phyloP scores from a whole-genome alignment of 2,329 filamentous ascomycete species.

The Myrmaecium sp. region DNA sequence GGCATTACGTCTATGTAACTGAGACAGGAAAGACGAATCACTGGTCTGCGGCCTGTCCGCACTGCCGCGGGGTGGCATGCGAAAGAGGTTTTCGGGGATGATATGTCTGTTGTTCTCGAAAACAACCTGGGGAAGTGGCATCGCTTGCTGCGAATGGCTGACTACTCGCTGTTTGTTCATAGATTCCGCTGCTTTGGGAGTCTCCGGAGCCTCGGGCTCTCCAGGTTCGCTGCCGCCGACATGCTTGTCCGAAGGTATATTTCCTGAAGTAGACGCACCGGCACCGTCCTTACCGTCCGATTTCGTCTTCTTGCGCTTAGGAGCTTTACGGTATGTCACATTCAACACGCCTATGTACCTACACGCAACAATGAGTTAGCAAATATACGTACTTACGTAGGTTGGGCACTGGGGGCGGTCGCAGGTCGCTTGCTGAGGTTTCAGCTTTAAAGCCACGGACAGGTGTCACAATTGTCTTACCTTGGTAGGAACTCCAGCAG shows the following conservation, averaged over 20 bases:
- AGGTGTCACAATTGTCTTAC: slow-evolving; percentile 14
- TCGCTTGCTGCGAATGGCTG: slow-evolving; percentile 60
- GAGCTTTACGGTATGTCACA: slow-evolving; percentile 79
- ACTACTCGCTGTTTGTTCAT: slow-evolving; percentile 33
- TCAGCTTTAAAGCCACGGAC: slow-evolving; percentile 20
- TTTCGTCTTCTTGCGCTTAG: slow-evolving; percentile 38
- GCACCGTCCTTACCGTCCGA: slow-evolving; percentile 1
- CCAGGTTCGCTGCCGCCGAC: background rate
- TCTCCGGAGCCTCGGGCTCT: slow-evolving; percentile 1
- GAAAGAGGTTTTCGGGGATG: slow-evolving; percentile 68
- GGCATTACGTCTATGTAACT: slow-evolving; percentile 18
- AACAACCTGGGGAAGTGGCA: slow-evolving; percentile 72
- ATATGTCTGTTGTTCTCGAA: slow-evolving; percentile 92
- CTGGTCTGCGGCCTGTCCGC: slow-evolving; percentile 10
- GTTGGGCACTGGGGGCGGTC: background rate
- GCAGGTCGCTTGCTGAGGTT: slow-evolving; percentile 17
- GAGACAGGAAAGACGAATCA: slow-evolving; percentile 15
- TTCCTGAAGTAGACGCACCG: too few relatives aligned
- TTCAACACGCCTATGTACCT: slow-evolving; percentile 96
- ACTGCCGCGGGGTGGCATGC: slow-evolving; percentile 33
- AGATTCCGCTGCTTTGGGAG: slow-evolving; percentile 8
- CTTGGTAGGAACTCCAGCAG: slow-evolving; percentile 81
- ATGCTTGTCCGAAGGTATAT: too few relatives aligned
- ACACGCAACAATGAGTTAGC: slow-evolving; percentile 17
- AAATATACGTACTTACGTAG: slow-evolving; percentile 5